Evolutionary conservation across 2,329 filamentous ascomycete genomes (phyloP).

Genomic region (Fusarium scirpi): DNA sequence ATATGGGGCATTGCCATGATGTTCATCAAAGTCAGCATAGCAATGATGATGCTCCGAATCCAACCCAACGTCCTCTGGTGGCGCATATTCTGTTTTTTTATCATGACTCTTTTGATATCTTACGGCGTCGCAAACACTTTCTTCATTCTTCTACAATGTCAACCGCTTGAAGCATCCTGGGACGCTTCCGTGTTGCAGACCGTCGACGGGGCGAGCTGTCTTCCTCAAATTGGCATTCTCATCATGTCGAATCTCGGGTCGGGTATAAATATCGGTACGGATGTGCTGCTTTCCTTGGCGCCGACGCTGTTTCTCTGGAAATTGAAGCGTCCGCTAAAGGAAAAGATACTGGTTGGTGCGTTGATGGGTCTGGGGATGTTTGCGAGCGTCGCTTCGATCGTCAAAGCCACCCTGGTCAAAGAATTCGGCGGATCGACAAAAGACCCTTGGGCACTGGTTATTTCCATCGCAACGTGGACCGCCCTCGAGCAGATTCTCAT

Average conservation of each 20-base stretch:
- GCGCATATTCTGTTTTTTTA: constrained; percentile 13
- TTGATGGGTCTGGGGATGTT: constrained; percentile 20
- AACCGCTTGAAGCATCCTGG: constrained; percentile 15
- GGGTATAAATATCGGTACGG: constrained; percentile 5
- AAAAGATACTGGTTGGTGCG: constrained; percentile 17
- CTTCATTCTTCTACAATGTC: constrained; percentile 17
- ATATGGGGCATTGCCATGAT: constrained; percentile 27
- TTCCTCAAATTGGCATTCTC: constrained; percentile 11
- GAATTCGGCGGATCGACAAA: constrained; percentile 13
- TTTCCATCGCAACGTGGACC: constrained; percentile 24
- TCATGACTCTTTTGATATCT: constrained; percentile 5
- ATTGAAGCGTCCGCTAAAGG: constrained; percentile 6
- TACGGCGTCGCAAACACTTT: constrained; percentile 20
- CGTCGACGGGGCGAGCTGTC: constrained; percentile 12
- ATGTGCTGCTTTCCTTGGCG: constrained; percentile 10
- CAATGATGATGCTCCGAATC: constrained; percentile 28
- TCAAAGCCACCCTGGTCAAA: constrained; percentile 24
- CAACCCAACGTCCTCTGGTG: constrained; percentile 13
- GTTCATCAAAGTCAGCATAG: constrained; percentile 28
- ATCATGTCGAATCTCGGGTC: constrained; percentile 17
- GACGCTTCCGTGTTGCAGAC: not conserved
- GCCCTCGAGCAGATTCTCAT: constrained; percentile 29
- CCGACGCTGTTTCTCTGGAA: constrained; percentile 17
- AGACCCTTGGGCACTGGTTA: constrained; percentile 23
- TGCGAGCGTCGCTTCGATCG: constrained; percentile 14